Conservation (phyloP, 2,329 filamentous ascomycete species). For the Arachnopeziza araneosa region DNA sequence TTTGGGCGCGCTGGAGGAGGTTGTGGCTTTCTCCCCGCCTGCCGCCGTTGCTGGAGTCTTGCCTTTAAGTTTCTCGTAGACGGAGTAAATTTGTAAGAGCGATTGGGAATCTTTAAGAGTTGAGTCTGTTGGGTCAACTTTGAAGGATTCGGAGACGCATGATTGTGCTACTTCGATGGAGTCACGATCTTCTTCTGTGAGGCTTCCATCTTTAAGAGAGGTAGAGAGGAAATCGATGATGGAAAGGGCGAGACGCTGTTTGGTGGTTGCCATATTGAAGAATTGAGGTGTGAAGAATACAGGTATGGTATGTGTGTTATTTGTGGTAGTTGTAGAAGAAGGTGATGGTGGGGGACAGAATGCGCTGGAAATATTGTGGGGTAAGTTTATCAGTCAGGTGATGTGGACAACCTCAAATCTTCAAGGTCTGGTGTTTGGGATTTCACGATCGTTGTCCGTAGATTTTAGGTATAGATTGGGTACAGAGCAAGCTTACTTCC, state of each 20-base stretch:
- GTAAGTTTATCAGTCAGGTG: background rate
- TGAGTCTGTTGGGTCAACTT: conserved; percentile 78
- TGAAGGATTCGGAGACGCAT: conserved; percentile 93
- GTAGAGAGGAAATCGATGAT: conserved; percentile 92
- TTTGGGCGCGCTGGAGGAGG: conserved; percentile 24
- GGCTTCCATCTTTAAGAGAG: conserved; percentile 81
- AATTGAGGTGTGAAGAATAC: background rate
- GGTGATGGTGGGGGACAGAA: background rate
- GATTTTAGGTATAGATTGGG: too few species aligned
- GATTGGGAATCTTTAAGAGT: conserved; percentile 80
- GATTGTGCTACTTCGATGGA: conserved; percentile 90
- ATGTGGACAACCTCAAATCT: background rate
- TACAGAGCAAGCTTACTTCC: too few species aligned
- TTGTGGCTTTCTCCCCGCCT: conserved; percentile 39
- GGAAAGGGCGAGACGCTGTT: conserved; percentile 87
- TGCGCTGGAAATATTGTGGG: background rate
- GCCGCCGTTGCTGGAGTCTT: conserved; percentile 34
- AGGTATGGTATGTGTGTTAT: background rate
- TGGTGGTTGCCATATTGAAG: conserved; percentile 29
- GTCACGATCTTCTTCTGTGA: conserved; percentile 82
- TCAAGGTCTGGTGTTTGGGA: background rate
- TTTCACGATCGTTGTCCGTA: background rate
- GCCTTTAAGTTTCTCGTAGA: conserved; percentile 87
- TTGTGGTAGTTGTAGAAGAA: background rate
- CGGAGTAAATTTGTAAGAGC: conserved; percentile 84